Percentiles rank a stretch among this genome's conserved stretches.
phyloP scores from a whole-genome alignment of 2,329 filamentous ascomycete species.

The Immersiporthe knoxdaviesiana region DNA sequence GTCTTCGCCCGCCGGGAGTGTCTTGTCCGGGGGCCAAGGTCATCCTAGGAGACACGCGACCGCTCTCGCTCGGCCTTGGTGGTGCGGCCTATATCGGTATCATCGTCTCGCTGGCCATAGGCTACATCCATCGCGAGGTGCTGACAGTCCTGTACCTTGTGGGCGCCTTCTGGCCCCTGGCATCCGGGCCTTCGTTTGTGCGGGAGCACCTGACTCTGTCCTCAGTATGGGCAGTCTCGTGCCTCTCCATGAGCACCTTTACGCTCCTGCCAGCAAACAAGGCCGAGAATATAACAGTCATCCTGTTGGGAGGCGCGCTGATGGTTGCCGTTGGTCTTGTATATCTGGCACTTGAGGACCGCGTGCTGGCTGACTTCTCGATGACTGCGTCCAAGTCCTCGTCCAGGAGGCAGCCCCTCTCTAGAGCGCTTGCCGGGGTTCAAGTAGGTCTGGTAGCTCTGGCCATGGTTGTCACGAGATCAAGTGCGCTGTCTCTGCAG shows the following conservation, averaged over 20 bases:
- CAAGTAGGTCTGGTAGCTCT: slow-evolving; percentile 80
- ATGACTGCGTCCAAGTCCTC: slow-evolving; percentile 33
- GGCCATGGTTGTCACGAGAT: slow-evolving; percentile 83
- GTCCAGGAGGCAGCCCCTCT: slow-evolving; percentile 47
- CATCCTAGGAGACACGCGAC: slow-evolving; percentile 66
- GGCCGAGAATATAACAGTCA: slow-evolving; percentile 72
- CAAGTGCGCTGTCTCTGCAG: slow-evolving; percentile 82
- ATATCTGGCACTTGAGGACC: slow-evolving; percentile 81
- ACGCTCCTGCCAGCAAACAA: slow-evolving; percentile 89
- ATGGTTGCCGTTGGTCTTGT: slow-evolving; percentile 77
- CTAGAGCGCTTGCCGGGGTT: slow-evolving; percentile 65
- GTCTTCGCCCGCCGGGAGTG: slow-evolving; percentile 78
- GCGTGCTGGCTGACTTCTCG: slow-evolving; percentile 51
- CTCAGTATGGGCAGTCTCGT: slow-evolving; percentile 75
- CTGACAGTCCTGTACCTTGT: slow-evolving; percentile 80
- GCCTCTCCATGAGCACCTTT: slow-evolving; percentile 84
- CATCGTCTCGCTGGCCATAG: slow-evolving; percentile 81
- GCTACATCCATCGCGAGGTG: slow-evolving; percentile 88
- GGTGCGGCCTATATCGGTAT: slow-evolving; percentile 70
- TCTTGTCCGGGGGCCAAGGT: slow-evolving; percentile 63
- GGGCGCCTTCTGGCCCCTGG: slow-evolving; percentile 75
- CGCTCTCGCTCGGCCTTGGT: slow-evolving; percentile 60
- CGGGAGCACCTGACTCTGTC: slow-evolving; percentile 65
- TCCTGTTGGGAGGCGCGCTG: slow-evolving; percentile 73
- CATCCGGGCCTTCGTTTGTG: slow-evolving; percentile 76